phyloP scores from a whole-genome alignment of 2,329 filamentous ascomycete species.

The Dactylellina drechsleri region DNA sequence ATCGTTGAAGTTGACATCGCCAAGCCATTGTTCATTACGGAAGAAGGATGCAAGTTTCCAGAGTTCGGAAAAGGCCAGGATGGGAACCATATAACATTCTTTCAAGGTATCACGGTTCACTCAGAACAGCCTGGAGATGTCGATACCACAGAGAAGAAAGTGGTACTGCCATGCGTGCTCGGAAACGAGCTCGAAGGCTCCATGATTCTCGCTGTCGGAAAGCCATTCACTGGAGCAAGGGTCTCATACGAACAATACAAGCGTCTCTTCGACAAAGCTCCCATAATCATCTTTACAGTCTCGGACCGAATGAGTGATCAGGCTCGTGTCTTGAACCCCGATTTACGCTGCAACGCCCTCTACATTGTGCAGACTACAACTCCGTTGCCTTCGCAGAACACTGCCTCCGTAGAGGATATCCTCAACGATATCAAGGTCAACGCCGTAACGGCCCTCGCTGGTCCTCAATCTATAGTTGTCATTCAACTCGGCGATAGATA shows the following conservation, averaged over 20 bases:
- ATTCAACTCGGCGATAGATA: constrained; percentile 57
- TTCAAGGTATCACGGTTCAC: constrained; percentile 53
- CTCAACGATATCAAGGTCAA: constrained; percentile 58
- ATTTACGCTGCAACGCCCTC: constrained; percentile 59
- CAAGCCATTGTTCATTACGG: constrained; percentile 47
- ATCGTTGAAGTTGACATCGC: constrained; percentile 44
- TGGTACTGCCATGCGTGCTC: constrained; percentile 58
- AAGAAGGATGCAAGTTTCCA: constrained; percentile 50
- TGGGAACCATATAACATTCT: constrained; percentile 49
- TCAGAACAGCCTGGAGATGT: constrained; percentile 33
- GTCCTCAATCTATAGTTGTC: constrained; percentile 58
- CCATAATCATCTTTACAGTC: constrained; percentile 58
- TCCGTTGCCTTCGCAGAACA: constrained; percentile 31
- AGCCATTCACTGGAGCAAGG: constrained; percentile 52
- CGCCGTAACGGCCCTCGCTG: constrained; percentile 58
- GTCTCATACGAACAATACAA: constrained; percentile 54
- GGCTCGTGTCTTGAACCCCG: constrained; percentile 58
- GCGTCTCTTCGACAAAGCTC: constrained; percentile 42
- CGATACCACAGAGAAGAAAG: constrained; percentile 51
- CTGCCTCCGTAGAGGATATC: constrained; percentile 50
- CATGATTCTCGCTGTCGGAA: constrained; percentile 55
- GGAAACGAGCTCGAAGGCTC: constrained; percentile 57
- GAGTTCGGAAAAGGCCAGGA: constrained; percentile 34
- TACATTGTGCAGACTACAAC: constrained; percentile 57
- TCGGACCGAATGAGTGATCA: constrained; percentile 60